phyloP scores from a whole-genome alignment of 2,329 filamentous ascomycete genomes.

The Talaromyces sp. region DNA sequence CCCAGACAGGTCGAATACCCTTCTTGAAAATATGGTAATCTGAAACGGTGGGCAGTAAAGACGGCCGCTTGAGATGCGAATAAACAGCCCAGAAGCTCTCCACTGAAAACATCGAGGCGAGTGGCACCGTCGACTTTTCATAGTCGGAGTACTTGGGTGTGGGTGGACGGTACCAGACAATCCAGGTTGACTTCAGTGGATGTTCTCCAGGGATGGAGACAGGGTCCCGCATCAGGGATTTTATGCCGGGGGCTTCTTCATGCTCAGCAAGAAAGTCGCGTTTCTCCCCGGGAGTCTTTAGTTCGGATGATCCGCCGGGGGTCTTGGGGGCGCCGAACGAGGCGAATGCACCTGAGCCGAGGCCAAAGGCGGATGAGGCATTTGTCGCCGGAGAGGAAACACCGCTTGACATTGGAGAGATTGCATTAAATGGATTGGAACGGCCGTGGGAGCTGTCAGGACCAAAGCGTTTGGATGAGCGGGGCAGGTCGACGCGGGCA shows the following conservation, averaged over 20 bases:
- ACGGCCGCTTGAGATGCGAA: conserved; percentile 85
- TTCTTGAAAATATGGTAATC: conserved; percentile 99
- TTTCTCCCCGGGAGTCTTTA: conserved; percentile 67
- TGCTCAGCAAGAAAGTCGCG: conserved; percentile 56
- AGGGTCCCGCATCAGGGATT: conserved; percentile 43
- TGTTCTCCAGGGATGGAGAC: conserved; percentile 48
- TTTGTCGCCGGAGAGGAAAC: conserved; percentile 74
- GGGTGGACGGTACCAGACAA: conserved; percentile 95
- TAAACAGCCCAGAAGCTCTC: conserved; percentile 94
- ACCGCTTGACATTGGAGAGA: conserved; percentile 69
- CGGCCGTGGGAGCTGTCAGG: conserved; percentile 72
- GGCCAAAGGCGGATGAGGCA: conserved; percentile 85
- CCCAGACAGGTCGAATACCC: conserved; percentile 95
- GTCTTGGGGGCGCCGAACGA: conserved; percentile 95
- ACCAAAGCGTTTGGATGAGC: conserved; percentile 75
- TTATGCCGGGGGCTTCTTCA: conserved; percentile 40
- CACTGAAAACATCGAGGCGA: conserved; percentile 77
- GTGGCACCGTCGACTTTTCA: conserved; percentile 89
- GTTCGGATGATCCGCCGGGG: conserved; percentile 77
- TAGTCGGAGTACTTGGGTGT: conserved; percentile 98
- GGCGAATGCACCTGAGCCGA: conserved; percentile 93
- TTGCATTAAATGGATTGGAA: conserved; percentile 76
- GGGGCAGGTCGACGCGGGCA: conserved; percentile 60
- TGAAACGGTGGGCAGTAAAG: conserved; percentile 82
- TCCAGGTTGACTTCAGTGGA: conserved; percentile 82